phyloP scores from a whole-genome alignment of 1,284 basidiomycete species.

The Ceratobasidium sp. region DNA sequence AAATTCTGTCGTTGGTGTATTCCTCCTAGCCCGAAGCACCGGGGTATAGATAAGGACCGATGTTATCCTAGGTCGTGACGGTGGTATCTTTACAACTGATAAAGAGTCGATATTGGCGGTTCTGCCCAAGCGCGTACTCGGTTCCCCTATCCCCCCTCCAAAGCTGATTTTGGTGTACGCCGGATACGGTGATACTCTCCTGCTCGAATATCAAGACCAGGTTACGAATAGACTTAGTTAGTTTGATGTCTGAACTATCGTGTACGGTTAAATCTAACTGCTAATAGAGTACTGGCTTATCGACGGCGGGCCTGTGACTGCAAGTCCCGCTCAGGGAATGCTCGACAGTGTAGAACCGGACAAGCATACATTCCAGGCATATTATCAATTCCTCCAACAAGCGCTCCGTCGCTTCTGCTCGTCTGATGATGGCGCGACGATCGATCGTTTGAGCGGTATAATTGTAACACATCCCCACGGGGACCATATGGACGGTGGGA shows the following conservation, averaged over 20 bases:
- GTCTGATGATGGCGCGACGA: not conserved
- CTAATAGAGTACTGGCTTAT: conserved; percentile 9
- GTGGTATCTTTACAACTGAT: too few relatives aligned
- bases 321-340: not conserved
- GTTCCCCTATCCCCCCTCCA: not conserved
- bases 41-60: too few relatives aligned
- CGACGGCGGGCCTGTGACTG: not conserved
- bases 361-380: too few relatives aligned
- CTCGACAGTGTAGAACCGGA: too few relatives aligned
- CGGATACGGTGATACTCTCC: conserved; percentile 19
- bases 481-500: conserved; percentile 9
- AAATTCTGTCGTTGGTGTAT: too few relatives aligned
- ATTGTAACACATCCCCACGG: conserved; percentile 16
- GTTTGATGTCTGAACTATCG: too few relatives aligned
- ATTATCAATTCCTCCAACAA: not conserved
- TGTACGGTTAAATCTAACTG: not conserved
- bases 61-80: too few relatives aligned
- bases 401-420: conserved; percentile 9
- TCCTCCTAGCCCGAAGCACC: too few relatives aligned
- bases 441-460: conserved; percentile 10
- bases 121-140: too few relatives aligned
- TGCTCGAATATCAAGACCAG: not conserved
- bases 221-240: not conserved
- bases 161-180: conserved; percentile 8
- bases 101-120: too few relatives aligned